Conservation (phyloP, 2,329 filamentous ascomycete genomes). For the Xylaria hypoxylon region DNA sequence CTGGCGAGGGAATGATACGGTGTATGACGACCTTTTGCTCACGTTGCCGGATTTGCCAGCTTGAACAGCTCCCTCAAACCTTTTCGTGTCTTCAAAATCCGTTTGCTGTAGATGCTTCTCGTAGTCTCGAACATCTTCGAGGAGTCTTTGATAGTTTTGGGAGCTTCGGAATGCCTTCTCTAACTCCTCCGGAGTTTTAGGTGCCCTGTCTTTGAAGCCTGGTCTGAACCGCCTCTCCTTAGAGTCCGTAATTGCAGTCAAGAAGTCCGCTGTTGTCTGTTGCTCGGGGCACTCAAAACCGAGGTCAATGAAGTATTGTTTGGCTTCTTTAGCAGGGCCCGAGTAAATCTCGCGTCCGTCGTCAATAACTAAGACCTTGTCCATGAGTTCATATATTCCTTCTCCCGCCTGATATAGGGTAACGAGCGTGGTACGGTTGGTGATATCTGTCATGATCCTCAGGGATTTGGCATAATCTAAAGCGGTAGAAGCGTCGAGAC, state of each 20-base stretch:
- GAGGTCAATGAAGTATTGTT: conserved; percentile 72
- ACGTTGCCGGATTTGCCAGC: conserved; percentile 76
- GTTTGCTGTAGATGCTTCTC: conserved; percentile 62
- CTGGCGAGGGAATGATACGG: conserved; percentile 78
- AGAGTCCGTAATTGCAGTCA: conserved; percentile 80
- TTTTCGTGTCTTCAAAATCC: conserved; percentile 69
- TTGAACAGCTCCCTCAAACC: conserved; percentile 74
- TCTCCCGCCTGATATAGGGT: conserved; percentile 59
- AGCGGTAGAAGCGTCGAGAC: conserved; percentile 83
- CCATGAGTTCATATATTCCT: conserved; percentile 67
- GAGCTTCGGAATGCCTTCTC: conserved; percentile 73
- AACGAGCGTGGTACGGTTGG: conserved; percentile 65
- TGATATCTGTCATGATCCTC: conserved; percentile 80
- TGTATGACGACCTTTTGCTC: conserved; percentile 78
- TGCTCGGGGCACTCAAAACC: conserved; percentile 70
- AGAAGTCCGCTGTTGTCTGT: conserved; percentile 80
- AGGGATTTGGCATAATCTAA: conserved; percentile 80
- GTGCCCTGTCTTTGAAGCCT: conserved; percentile 73
- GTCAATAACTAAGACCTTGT: conserved; percentile 84
- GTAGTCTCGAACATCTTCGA: conserved; percentile 68
- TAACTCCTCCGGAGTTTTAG: conserved; percentile 76
- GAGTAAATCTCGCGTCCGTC: conserved; percentile 72
- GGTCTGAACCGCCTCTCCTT: conserved; percentile 75
- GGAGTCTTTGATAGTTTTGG: conserved; percentile 68
- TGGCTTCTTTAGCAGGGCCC: conserved; percentile 70